Conservation (phyloP, 2,329 filamentous ascomycete genomes). For the Teratosphaeria gauchensis region DNA sequence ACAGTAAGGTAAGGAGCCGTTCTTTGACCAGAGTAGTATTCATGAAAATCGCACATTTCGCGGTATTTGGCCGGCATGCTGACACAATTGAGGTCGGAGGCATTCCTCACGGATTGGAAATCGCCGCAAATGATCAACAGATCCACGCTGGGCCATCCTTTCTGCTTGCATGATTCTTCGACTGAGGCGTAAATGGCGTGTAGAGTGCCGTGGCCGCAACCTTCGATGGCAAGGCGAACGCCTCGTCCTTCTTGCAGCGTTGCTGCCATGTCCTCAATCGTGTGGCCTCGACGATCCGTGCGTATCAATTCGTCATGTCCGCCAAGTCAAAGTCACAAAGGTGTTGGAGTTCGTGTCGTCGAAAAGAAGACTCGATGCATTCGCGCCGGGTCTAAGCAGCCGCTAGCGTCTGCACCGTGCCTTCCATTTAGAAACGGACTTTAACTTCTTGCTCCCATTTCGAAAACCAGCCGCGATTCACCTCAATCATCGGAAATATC, state of each 20-base stretch:
- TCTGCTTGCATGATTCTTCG: constrained; percentile 54
- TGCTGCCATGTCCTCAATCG: background rate
- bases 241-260: constrained; percentile 2
- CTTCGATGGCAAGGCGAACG: constrained; percentile 63
- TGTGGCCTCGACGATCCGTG: background rate
- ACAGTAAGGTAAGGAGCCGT: constrained; percentile 80
- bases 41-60: constrained; percentile 79
- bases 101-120: constrained; percentile 88
- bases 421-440: background rate
- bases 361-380: background rate
- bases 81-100: constrained; percentile 77
- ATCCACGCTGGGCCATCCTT: constrained; percentile 74
- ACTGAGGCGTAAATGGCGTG: constrained; percentile 84
- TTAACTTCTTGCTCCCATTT: background rate
- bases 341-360: background rate
- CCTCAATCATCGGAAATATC: background rate
- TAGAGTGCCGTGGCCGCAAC: constrained; percentile 85
- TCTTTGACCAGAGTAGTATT: constrained; percentile 76
- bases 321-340: background rate
- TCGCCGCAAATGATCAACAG: constrained; percentile 91
- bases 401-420: background rate
- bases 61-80: constrained; percentile 84
- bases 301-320: background rate
- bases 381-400: background rate
- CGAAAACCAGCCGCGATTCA: background rate